Evolutionary conservation across 352 stramenopile species (phyloP).

Genomic region (Phytophthora hybrid): DNA sequence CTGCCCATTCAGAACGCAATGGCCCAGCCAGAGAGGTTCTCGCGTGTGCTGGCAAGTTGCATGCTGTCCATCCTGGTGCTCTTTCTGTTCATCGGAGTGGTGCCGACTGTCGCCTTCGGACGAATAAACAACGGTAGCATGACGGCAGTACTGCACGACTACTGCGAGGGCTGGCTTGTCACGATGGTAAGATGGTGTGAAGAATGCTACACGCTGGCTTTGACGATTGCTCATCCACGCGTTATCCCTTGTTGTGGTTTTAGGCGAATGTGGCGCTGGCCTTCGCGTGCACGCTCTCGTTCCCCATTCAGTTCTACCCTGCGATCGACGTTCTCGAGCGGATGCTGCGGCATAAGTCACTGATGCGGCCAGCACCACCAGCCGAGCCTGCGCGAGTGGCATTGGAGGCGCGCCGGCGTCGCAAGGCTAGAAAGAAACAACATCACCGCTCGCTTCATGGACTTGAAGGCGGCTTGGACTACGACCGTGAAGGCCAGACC

Average conservation of each 20-base stretch:
- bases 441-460: slow-evolving; percentile 33
- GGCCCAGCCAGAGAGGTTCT: slow-evolving; percentile 62
- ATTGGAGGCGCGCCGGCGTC: slow-evolving; percentile 34
- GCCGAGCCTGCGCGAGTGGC: slow-evolving; percentile 35
- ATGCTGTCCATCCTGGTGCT: slow-evolving; percentile 81
- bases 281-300: slow-evolving; percentile 79
- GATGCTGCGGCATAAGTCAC: slow-evolving; percentile 55
- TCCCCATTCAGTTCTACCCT: slow-evolving; percentile 86
- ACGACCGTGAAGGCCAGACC: slow-evolving; percentile 11
- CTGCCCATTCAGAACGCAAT: slow-evolving; percentile 86
- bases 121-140: slow-evolving; percentile 81
- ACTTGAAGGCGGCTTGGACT: slow-evolving; percentile 25
- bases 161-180: slow-evolving; percentile 75
- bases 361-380: slow-evolving; percentile 46
- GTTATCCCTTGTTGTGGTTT: slow-evolving; percentile 3
- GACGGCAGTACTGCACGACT: slow-evolving; percentile 78
- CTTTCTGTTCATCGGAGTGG: slow-evolving; percentile 77
- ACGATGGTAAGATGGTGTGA: slow-evolving; percentile 46
- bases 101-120: slow-evolving; percentile 76
- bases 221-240: not conserved
- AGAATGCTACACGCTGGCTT: not conserved
- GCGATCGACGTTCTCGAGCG: slow-evolving; percentile 79
- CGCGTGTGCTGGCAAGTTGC: slow-evolving; percentile 56
- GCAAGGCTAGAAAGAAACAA: slow-evolving; percentile 40
- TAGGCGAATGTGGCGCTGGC: slow-evolving; percentile 77